Conservation (phyloP, 768 basidiomycete species). For the Leccinum obscurum region DNA sequence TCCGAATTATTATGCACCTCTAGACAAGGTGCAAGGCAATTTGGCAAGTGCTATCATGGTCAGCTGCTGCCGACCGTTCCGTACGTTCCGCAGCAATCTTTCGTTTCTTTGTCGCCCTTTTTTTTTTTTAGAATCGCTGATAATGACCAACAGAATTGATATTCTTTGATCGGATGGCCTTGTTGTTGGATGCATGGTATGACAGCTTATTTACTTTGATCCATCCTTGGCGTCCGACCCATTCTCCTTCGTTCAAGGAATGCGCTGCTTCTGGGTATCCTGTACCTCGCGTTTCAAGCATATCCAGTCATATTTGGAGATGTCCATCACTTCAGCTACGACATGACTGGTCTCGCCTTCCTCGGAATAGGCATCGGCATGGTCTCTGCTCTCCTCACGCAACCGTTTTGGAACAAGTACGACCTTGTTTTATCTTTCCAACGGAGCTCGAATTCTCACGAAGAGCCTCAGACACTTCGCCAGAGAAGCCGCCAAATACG, state of each 20-base stretch:
- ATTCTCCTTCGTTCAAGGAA: constrained; percentile 29
- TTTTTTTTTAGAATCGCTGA: background rate
- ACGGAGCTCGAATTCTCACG: background rate
- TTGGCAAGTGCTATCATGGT: constrained; percentile 48
- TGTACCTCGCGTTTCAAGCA: constrained; percentile 57
- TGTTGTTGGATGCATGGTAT: constrained; percentile 70
- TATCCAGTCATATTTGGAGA: constrained; percentile 51
- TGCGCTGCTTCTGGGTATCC: constrained; percentile 41
- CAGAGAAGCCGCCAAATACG: constrained; percentile 38
- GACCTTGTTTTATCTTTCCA: background rate
- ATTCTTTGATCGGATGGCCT: constrained; percentile 70
- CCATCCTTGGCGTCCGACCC: background rate
- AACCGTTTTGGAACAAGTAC: constrained; percentile 48
- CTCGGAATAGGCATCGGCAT: constrained; percentile 53
- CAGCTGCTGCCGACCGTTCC: constrained; percentile 72
- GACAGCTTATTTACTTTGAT: constrained; percentile 13
- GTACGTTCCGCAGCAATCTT: constrained; percentile 40
- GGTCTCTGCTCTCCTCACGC: constrained; percentile 37
- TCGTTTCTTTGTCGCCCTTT: background rate
- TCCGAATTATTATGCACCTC: constrained; percentile 52
- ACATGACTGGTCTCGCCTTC: constrained; percentile 50
- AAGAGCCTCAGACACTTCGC: constrained; percentile 35
- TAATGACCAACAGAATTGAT: constrained; percentile 49
- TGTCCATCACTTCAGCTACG: constrained; percentile 53
- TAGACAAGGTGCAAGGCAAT: constrained; percentile 51